Evolutionary conservation across 208 protist species (phyloP).

Genomic region (Trypanosoma congolense): DNA sequence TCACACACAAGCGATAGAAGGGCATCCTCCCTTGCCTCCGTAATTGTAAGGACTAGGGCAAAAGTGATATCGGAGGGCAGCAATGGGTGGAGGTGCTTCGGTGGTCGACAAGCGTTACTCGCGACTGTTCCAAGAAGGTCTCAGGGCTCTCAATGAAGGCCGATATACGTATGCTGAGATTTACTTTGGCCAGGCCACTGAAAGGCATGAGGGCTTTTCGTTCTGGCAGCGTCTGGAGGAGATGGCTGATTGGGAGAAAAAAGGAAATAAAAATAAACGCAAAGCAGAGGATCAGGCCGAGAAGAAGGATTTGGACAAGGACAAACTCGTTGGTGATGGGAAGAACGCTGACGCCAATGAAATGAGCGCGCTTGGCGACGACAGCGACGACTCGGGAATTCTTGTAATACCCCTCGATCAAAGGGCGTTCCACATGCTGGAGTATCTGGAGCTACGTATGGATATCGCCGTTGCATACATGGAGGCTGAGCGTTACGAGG

Average conservation of each 20-base stretch:
- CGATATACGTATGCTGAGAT: conserved; percentile 44
- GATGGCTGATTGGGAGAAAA: conserved; percentile 7
- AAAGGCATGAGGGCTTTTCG: conserved; percentile 25
- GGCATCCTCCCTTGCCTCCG: too few relatives aligned
- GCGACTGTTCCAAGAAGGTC: conserved; percentile 29
- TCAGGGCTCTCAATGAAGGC: conserved; percentile 26
- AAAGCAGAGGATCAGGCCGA: conserved; percentile 11
- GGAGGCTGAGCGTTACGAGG: conserved; percentile 8
- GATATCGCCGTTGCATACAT: conserved; percentile 32
- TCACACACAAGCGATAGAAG: too few relatives aligned
- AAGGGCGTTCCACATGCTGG: conserved; percentile 22
- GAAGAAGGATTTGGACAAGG: conserved; percentile 1
- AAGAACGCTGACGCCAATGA: conserved; percentile 1
- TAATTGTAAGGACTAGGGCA: too few relatives aligned
- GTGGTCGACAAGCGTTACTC: conserved; percentile 22
- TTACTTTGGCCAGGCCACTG: conserved; percentile 39
- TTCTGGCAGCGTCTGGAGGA: conserved; percentile 28
- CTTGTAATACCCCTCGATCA: conserved; percentile 32
- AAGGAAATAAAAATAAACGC: not conserved
- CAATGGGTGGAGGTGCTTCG: conserved; percentile 19
- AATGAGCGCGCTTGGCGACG: conserved; percentile 3
- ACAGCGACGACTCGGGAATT: not conserved
- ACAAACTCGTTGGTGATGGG: conserved; percentile 4
- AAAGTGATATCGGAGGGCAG: too few relatives aligned
- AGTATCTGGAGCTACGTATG: conserved; percentile 26